phyloP scores from a whole-genome alignment of 768 basidiomycete genomes.

The Exidia glandulosa region DNA sequence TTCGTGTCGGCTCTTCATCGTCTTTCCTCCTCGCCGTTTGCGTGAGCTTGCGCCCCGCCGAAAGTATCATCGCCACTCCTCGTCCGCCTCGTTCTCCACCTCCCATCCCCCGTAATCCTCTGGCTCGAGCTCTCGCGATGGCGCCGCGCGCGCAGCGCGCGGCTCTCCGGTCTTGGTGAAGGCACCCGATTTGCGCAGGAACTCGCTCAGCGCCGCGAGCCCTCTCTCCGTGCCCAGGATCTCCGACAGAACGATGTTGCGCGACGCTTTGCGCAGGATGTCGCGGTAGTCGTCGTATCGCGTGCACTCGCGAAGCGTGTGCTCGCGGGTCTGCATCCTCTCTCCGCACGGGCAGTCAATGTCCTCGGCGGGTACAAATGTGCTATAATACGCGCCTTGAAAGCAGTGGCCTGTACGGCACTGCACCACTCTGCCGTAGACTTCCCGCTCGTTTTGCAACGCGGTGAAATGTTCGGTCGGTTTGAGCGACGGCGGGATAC shows the following conservation, averaged over 20 bases:
- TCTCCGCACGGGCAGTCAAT: slow-evolving; percentile 17
- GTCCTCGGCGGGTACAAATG: slow-evolving; percentile 12
- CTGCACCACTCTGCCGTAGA: slow-evolving; percentile 16
- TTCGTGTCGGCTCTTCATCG: no score
- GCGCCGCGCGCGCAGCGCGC: no score
- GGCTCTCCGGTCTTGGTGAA: slow-evolving; percentile 10
- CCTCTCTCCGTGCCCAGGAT: slow-evolving; percentile 16
- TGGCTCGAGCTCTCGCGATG: not conserved
- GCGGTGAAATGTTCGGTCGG: not conserved
- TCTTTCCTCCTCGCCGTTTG: no score
- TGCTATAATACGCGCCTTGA: slow-evolving; percentile 17
- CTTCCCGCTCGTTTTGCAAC: slow-evolving; percentile 6
- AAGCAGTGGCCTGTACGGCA: slow-evolving; percentile 18
- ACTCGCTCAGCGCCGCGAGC: slow-evolving; percentile 12
- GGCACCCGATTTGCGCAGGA: slow-evolving; percentile 10
- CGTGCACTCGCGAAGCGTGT: slow-evolving; percentile 15
- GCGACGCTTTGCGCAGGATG: slow-evolving; percentile 8
- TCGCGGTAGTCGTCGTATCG: slow-evolving; percentile 9
- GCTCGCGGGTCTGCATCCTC: slow-evolving; percentile 13
- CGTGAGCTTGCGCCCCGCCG: no score
- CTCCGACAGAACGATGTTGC: slow-evolving; percentile 7
- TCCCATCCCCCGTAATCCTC: not conserved
- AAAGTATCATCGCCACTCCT: no score
- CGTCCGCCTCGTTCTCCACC: not conserved
- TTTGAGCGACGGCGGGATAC: not conserved